These are phyloP conservation scores for Graphiopsis chlorocephala DNA, from an alignment of 2,329 filamentous ascomycete genomes.

Conservation along the genomic window DNA sequence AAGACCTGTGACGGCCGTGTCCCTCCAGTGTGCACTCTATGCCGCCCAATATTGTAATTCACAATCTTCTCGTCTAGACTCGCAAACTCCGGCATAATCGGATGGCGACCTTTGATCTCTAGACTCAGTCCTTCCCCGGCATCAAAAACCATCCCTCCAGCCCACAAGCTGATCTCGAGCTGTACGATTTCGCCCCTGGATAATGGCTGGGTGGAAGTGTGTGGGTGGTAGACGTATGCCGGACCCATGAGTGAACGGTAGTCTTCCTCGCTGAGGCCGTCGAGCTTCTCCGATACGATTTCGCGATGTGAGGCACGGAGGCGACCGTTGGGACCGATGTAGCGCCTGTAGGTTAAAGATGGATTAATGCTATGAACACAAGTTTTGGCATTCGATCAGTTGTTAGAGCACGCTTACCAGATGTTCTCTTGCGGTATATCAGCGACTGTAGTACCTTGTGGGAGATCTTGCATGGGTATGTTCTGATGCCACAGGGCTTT, in stretches of 20 bases:
- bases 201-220: background rate
- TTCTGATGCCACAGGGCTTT: constrained; percentile 6
- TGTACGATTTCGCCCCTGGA: constrained; percentile 40
- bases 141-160: constrained; percentile 45
- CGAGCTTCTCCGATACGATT: background rate
- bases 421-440: background rate
- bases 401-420: background rate
- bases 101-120: constrained; percentile 10
- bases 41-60: background rate
- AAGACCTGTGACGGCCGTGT: background rate
- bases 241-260: background rate
- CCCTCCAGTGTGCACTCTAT: background rate
- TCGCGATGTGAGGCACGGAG: background rate
- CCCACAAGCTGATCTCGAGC: constrained; percentile 49
- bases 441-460: background rate
- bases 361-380: background rate
- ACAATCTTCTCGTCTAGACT: background rate
- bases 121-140: constrained; percentile 34
- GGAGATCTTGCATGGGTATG: constrained; percentile 11
- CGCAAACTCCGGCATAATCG: background rate
- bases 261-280: background rate
- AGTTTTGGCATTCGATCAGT: no score
- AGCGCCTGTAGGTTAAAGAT: background rate
- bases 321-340: background rate
- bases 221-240: background rate